These are phyloP conservation scores for Sarocladiaceae sp. DNA, from an alignment of 2,329 filamentous ascomycete genomes.

Conservation along the genomic window DNA sequence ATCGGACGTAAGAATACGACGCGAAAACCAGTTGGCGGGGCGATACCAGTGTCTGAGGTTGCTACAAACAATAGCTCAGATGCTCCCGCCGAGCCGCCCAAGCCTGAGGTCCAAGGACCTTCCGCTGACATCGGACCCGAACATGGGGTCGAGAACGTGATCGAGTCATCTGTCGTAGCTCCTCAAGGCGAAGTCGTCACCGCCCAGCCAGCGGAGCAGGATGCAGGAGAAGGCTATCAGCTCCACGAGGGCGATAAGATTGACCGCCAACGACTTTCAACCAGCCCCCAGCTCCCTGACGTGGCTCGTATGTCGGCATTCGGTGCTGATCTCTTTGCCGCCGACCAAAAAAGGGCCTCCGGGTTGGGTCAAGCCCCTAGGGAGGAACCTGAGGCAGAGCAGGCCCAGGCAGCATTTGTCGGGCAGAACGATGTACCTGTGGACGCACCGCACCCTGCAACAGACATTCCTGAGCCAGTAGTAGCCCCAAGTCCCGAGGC, in stretches of 20 bases:
- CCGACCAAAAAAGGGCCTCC: constrained; percentile 18
- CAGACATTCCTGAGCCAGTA: not conserved
- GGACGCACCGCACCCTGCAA: not conserved
- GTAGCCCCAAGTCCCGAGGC: not conserved
- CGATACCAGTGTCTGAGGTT: not conserved
- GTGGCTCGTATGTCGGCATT: constrained; percentile 54
- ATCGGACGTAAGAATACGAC: constrained; percentile 4
- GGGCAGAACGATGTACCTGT: not conserved
- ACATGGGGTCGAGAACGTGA: too few relatives aligned
- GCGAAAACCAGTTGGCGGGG: constrained; percentile 9
- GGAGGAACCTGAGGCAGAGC: not conserved
- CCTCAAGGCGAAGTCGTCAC: not conserved
- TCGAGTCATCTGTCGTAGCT: not conserved
- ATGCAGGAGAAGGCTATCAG: not conserved
- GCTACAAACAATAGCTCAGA: constrained; percentile 8
- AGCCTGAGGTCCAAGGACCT: constrained; percentile 13
- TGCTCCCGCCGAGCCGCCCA: constrained; percentile 25
- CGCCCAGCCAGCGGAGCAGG: not conserved
- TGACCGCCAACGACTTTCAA: constrained; percentile 32
- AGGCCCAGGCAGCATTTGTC: not conserved
- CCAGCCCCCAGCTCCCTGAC: constrained; percentile 52
- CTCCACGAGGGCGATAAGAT: constrained; percentile 7
- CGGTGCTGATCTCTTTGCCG: constrained; percentile 48
- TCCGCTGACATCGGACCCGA: not conserved
- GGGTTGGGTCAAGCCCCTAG: constrained; percentile 5